These are phyloP conservation scores for Teunomyces tritomae DNA, from an alignment of 805 yeast species.

Conservation along the genomic window DNA sequence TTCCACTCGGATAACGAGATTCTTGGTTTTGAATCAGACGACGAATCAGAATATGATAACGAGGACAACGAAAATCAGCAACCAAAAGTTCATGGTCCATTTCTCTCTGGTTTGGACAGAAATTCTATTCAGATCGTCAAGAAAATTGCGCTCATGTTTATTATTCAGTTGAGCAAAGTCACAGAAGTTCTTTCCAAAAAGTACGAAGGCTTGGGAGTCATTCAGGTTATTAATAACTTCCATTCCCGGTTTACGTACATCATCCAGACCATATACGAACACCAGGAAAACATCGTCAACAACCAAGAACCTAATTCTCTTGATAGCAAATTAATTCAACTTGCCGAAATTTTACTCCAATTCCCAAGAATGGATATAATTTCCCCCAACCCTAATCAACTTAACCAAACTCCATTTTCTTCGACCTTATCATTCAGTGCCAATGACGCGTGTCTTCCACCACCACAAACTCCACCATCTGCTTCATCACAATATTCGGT, in stretches of 20 bases:
- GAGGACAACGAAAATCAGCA: conserved; percentile 38
- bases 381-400: background rate
- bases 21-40: conserved; percentile 7
- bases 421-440: conserved; percentile 5
- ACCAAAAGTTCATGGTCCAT: conserved; percentile 46
- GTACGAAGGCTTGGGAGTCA: conserved; percentile 51
- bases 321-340: conserved; percentile 16
- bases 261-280: conserved; percentile 23
- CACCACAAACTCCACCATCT: conserved; percentile 41
- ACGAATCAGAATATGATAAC: conserved; percentile 12
- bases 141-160: conserved; percentile 42
- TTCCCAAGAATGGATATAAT: conserved; percentile 15
- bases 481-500: conserved; percentile 41
- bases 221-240: conserved; percentile 42
- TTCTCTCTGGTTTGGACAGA: conserved; percentile 48
- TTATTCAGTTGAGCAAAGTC: conserved; percentile 42
- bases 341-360: conserved; percentile 27
- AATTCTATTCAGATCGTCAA: conserved; percentile 38
- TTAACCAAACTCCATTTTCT: conserved; percentile 5
- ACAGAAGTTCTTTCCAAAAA: conserved; percentile 54
- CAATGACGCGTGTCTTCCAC: conserved; percentile 4
- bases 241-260: conserved; percentile 13
- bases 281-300: conserved; percentile 15
- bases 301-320: conserved; percentile 9
- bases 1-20: conserved; percentile 1